Evolutionary conservation across 1,284 basidiomycete species (phyloP), one percentile per base, ranked within the genome.

Genomic region (Ustilago curta): DNA sequence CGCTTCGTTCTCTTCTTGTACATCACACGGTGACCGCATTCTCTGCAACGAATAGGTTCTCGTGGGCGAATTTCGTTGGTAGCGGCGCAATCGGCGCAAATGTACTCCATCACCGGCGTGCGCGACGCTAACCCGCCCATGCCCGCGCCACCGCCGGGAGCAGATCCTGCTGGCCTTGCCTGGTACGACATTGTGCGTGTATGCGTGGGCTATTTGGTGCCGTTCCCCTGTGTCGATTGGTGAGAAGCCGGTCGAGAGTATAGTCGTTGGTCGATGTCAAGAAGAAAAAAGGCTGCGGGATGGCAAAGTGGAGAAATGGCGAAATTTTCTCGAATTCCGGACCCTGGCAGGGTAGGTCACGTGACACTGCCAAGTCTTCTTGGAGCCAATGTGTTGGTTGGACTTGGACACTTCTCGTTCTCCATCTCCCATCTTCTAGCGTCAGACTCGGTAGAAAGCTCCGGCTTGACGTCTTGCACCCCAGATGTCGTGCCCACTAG

Each of bases 11-110:
- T 88, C 86, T 97, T 97, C 88, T 99, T 99, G 88, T 97, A 98
- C 94, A 99, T 97, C 85, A 99, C 95, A 73, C 96, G 91, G 86
- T 97, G 96, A 2, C 96, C 96, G 83, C 96, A 99, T 85, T 98
- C 95, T 80, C 93, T 90, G 87, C 96, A 99, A 62, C 96, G 91
- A 80, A 98, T 97, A 48, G 94, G 93, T 86, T 99, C 96, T 68
- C 93, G 88, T n/a, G 93, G 88, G 85, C 91, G 92, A 85, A 98
- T 95, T 82, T 93, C 91, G 85, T 97, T 97, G 87, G 93, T 92
- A 3, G 92, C 92, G 64, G 94, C 93, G 86, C 96, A 98, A 86
- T 98, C 95, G 82, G 94, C 95, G 84, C 95, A 97, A 59, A 94
- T 90, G 83, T 97, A 97, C 85, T 95, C 79, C 69, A 80, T 79